Conservation (phyloP, 1,284 basidiomycete species). For the Pholiota adiposa region DNA sequence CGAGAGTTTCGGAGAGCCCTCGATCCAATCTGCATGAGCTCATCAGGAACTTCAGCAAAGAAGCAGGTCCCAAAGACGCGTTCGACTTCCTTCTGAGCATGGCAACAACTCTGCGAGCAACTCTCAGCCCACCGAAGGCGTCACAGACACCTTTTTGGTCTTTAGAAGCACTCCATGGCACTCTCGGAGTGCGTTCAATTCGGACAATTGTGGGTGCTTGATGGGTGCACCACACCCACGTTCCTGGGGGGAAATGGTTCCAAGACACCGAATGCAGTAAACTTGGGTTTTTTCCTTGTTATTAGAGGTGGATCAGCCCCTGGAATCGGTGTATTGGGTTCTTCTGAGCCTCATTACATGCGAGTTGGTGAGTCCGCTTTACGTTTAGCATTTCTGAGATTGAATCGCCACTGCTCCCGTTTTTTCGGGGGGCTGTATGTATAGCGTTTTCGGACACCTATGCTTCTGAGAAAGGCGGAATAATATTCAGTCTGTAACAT, state of each 20-base stretch:
- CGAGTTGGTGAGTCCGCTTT: neutral
- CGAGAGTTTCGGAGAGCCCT: conserved; percentile 13
- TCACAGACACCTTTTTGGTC: neutral
- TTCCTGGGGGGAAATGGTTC: too few species aligned
- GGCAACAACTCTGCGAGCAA: neutral
- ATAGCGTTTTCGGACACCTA: neutral
- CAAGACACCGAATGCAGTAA: neutral
- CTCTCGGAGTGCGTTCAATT: conserved; percentile 12
- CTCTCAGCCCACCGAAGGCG: neutral
- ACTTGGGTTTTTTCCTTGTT: neutral
- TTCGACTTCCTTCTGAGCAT: neutral
- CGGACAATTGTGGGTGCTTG: conserved; percentile 10
- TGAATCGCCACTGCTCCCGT: neutral
- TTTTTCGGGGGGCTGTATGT: neutral
- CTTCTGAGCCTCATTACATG: neutral
- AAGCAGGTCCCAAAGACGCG: neutral
- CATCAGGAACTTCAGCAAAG: conserved; percentile 9
- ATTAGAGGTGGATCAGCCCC: neutral
- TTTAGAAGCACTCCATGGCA: neutral
- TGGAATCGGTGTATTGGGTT: neutral
- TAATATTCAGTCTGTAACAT: too few species aligned
- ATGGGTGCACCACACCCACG: neutral
- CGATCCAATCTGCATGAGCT: neutral
- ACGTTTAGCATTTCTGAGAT: neutral
- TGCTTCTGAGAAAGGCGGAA: too few species aligned